Percentiles rank a stretch among this genome's conserved stretches.
Evolutionary conservation across 2,329 filamentous ascomycete species (phyloP).

Genomic region (Fusarium sp.): DNA sequence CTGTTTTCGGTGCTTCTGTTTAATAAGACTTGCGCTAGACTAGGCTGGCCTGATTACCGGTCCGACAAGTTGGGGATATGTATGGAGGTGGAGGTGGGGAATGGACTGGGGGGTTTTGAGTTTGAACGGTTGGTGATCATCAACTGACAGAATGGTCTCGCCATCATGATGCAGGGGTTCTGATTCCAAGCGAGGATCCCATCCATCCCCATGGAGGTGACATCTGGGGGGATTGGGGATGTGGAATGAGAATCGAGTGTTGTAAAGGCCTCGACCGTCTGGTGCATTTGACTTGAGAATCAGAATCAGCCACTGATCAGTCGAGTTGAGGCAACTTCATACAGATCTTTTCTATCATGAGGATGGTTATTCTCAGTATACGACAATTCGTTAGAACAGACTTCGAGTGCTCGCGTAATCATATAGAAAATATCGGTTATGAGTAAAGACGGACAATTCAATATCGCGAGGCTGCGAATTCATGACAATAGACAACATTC

Average conservation of each 20-base stretch:
- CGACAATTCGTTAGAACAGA: neutral
- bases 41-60: neutral
- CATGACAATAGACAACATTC: neutral
- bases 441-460: neutral
- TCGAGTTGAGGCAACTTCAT: neutral
- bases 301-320: constrained; percentile 3
- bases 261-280: neutral
- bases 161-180: constrained; percentile 20
- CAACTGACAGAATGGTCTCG: constrained; percentile 1
- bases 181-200: neutral
- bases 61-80: constrained; percentile 10
- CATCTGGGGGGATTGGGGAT: constrained; percentile 1
- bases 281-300: neutral
- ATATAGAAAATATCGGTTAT: neutral
- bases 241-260: neutral
- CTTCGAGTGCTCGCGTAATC: accelerated
- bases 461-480: neutral
- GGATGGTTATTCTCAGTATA: neutral
- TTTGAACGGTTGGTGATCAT: neutral
- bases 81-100: neutral
- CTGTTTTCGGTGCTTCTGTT: constrained; percentile 16
- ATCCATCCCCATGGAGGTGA: constrained; percentile 11
- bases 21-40: constrained; percentile 15
- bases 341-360: neutral
- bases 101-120: neutral